Percentiles rank a stretch among this genome's conserved stretches.
phyloP scores from a whole-genome alignment of 495 filamentous ascomycete genomes.

The Neurospora hispaniola region DNA sequence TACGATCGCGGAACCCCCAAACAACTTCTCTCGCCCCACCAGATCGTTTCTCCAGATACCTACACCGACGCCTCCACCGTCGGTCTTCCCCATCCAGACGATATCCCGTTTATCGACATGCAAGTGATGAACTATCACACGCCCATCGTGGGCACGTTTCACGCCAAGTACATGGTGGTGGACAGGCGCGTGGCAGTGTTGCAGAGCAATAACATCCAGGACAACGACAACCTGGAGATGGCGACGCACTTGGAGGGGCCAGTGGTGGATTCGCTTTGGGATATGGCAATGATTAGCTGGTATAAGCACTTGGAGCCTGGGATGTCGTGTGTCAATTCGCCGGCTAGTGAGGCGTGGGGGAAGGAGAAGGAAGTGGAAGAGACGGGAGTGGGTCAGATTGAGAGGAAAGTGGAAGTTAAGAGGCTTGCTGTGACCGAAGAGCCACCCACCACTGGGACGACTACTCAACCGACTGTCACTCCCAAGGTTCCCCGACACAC shows the following conservation, averaged over 20 bases:
- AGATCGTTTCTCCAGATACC: conserved; percentile 44
- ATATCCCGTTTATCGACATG: conserved; percentile 62
- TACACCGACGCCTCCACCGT: conserved; percentile 45
- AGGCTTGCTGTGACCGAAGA: background rate
- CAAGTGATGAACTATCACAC: conserved; percentile 66
- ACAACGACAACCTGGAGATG: conserved; percentile 74
- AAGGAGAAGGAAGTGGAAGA: conserved; percentile 1
- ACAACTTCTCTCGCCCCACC: conserved; percentile 53
- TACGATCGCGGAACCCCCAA: conserved; percentile 61
- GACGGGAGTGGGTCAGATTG: background rate
- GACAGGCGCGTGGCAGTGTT: conserved; percentile 57
- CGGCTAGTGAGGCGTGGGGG: conserved; percentile 29
- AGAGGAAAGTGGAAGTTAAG: background rate
- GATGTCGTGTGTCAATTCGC: conserved; percentile 42
- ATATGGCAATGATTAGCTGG: conserved; percentile 63
- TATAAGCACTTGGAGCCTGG: conserved; percentile 51
- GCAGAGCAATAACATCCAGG: conserved; percentile 70
- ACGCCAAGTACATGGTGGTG: conserved; percentile 67
- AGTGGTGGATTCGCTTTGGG: conserved; percentile 65
- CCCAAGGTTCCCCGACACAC: conserved; percentile 45
- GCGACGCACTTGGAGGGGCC: conserved; percentile 66
- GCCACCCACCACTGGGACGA: background rate
- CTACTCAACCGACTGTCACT: conserved; percentile 4
- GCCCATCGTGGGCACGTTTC: conserved; percentile 64
- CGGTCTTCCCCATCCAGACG: conserved; percentile 45